phyloP scores from a whole-genome alignment of 2,329 filamentous ascomycete genomes.

The Pestalotiopsis sp. region DNA sequence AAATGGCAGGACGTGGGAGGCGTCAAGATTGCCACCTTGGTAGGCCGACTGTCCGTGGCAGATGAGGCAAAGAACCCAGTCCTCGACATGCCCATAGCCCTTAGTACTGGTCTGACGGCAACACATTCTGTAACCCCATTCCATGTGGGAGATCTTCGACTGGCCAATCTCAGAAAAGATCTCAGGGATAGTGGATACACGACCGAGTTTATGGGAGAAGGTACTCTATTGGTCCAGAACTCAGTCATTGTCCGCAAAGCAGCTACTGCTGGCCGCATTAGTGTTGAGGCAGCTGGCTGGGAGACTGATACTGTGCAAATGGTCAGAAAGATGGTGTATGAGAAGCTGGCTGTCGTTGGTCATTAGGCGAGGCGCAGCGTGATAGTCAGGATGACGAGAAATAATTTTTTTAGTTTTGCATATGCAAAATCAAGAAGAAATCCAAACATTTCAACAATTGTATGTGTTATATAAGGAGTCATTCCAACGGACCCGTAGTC shows the following conservation, averaged over 20 bases:
- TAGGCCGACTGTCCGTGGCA: slow-evolving; percentile 57
- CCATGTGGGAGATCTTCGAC: slow-evolving; percentile 88
- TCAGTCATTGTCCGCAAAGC: slow-evolving; percentile 88
- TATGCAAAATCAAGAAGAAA: no score
- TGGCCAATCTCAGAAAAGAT: slow-evolving; percentile 83
- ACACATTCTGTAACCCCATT: slow-evolving; percentile 80
- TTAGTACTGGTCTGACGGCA: slow-evolving; percentile 46
- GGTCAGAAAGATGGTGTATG: slow-evolving; percentile 90
- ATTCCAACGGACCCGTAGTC: no score
- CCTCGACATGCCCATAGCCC: slow-evolving; percentile 37
- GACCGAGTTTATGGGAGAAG: slow-evolving; percentile 92
- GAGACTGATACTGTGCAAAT: slow-evolving; percentile 73
- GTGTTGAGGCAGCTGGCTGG: slow-evolving; percentile 77
- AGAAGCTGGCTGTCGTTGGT: slow-evolving; percentile 85
- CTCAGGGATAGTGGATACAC: slow-evolving; percentile 83
- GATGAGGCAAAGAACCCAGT: slow-evolving; percentile 8
- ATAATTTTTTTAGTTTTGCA: no score
- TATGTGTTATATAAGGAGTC: no score
- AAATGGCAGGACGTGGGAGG: slow-evolving; percentile 95
- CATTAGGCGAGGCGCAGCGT: not conserved
- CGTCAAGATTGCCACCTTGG: slow-evolving; percentile 89
- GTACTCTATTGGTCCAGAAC: slow-evolving; percentile 86
- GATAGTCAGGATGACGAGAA: no score
- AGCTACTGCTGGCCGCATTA: slow-evolving; percentile 77
- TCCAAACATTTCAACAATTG: no score